These are phyloP conservation scores for Kazachstania sp. DNA, from an alignment of 1,139 yeast species.

Conservation along the genomic window DNA sequence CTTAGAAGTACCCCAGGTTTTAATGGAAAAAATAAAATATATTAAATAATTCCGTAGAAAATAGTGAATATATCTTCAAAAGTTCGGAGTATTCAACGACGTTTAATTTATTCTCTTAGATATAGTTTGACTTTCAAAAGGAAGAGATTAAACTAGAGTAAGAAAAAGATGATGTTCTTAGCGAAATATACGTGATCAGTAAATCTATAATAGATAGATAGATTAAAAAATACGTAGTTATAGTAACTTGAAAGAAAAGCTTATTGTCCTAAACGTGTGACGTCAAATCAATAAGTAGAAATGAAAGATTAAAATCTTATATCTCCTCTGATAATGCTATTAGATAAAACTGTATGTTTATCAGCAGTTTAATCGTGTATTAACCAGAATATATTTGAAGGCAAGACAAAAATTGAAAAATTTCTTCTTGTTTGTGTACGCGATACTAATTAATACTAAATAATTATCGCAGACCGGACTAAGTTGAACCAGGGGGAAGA, in stretches of 20 bases:
- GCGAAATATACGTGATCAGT: too few species aligned
- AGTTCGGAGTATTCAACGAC: background rate
- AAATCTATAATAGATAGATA: too few species aligned
- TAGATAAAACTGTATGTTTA: too few species aligned
- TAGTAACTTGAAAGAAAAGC: background rate
- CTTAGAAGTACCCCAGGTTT: background rate
- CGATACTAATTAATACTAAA: too few species aligned
- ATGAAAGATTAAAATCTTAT: background rate
- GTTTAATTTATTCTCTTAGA: too few species aligned
- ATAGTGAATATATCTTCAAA: background rate
- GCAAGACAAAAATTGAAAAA: too few species aligned
- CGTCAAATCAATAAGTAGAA: background rate
- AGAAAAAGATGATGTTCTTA: too few species aligned
- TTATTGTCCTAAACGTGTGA: background rate
- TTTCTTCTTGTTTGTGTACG: too few species aligned
- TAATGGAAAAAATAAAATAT: background rate
- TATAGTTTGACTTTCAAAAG: background rate
- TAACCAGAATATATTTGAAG: too few species aligned
- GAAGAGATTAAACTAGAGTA: background rate
- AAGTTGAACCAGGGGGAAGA: too few species aligned
- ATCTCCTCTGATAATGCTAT: background rate
- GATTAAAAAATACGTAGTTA: background rate
- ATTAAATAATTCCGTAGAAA: background rate
- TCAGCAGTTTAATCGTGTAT: too few species aligned
- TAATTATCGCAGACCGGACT: too few species aligned